Conservation (phyloP, 345 rosid species). For the Carallia pectinifolia region DNA sequence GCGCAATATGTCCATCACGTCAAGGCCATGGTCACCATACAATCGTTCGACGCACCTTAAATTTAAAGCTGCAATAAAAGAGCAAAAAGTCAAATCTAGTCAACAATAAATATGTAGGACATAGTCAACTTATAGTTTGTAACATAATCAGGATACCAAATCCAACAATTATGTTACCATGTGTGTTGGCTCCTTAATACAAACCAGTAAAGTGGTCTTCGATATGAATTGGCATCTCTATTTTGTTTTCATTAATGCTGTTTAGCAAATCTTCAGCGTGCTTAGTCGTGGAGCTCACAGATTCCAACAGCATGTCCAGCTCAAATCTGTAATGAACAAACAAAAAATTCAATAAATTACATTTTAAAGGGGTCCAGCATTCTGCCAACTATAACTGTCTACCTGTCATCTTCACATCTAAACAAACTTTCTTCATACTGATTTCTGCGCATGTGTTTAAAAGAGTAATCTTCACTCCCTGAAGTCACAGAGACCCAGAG, state of each 20-base stretch:
- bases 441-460: constrained; percentile 95
- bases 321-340: constrained; percentile 61
- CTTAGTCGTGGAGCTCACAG: constrained; percentile 82
- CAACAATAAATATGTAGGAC: constrained; percentile 2
- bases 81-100: constrained; percentile 7
- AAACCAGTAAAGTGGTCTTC: constrained; percentile 81
- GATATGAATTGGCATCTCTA: constrained; percentile 51
- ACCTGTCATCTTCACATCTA: constrained; percentile 99
- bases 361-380: neutral
- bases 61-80: constrained; percentile 57
- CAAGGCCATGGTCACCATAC: constrained; percentile 7
- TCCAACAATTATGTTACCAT: neutral
- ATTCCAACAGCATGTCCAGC: constrained; percentile 95
- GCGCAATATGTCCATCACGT: constrained; percentile 4
- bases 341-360: neutral
- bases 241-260: constrained; percentile 59
- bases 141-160: neutral
- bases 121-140: neutral
- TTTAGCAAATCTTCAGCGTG: constrained; percentile 74
- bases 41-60: constrained; percentile 67
- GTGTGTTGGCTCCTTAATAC: constrained; percentile 24
- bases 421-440: constrained; percentile 96
- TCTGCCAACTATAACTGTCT: constrained; percentile 8
- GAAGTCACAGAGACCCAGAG: constrained; percentile 98
- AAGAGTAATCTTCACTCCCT: constrained; percentile 95